These are phyloP conservation scores for Taphrina flavorubra DNA, from an alignment of 1,139 yeast species.

Conservation along the genomic window DNA sequence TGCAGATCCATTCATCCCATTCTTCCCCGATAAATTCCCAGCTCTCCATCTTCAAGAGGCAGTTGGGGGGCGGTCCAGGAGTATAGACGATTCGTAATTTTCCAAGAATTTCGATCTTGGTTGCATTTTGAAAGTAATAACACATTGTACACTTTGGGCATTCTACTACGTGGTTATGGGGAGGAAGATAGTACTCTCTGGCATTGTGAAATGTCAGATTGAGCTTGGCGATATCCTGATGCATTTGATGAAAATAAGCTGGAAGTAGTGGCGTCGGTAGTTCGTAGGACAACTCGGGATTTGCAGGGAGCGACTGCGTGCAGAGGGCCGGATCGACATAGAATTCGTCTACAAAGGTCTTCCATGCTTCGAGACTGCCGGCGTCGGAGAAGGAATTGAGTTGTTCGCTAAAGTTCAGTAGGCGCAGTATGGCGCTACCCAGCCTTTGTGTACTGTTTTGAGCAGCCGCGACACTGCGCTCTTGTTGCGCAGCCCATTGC, in stretches of 20 bases:
- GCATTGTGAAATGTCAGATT: conserved; percentile 39
- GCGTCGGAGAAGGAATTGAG: conserved; percentile 23
- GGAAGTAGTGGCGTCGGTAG: conserved; percentile 34
- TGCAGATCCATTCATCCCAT: conserved; percentile 40
- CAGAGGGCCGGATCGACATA: conserved; percentile 33
- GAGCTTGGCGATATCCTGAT: conserved; percentile 31
- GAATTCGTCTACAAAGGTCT: conserved; percentile 31
- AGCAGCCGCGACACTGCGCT: background rate
- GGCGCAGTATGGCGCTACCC: conserved; percentile 34
- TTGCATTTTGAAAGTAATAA: conserved; percentile 29
- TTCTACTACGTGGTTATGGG: conserved; percentile 34
- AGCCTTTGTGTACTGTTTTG: conserved; percentile 26
- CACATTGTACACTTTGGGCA: conserved; percentile 36
- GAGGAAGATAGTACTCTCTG: conserved; percentile 29
- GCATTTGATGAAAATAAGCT: conserved; percentile 27
- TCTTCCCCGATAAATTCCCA: conserved; percentile 38
- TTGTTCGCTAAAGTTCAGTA: conserved; percentile 35
- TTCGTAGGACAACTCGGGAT: conserved; percentile 18
- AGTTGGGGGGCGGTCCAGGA: conserved; percentile 21
- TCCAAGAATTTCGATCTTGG: conserved; percentile 36
- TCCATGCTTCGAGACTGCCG: conserved; percentile 29
- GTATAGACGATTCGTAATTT: conserved; percentile 23
- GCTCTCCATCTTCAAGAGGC: conserved; percentile 27
- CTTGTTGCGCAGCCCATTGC: conserved; percentile 22
- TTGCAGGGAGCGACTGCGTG: conserved; percentile 30